Evolutionary conservation across 179 eudicot genomes (phyloP), one percentile per base, ranked within the genome.

Genomic region (Amaranthus tricolor): DNA sequence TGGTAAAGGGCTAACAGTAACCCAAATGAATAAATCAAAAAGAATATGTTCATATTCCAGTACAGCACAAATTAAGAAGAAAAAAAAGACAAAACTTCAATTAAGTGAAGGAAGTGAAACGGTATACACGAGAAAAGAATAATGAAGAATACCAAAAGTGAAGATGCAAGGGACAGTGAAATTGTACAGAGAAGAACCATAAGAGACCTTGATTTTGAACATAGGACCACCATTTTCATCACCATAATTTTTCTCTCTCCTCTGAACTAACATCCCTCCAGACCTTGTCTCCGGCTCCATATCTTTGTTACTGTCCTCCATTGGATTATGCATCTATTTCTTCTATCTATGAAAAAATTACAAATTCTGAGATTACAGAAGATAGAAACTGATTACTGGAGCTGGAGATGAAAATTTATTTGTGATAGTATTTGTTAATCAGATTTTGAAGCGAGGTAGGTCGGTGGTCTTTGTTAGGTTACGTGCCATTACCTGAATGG

Each of bases 261-360:
- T 85, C 62, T 85, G 90, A 16, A 87, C 88, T 44, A 87, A 78
- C 87, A 87, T 81, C 4, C 88, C 90, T 48, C 87, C 82, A 14
- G 90, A 87, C 51, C 88, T 81, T 77, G 82, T 73, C 77, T 85
- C 80, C 87, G 86, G 75, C 73, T 82, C 90, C 9, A 74, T 78
- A 44, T 55, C 75, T 3, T 70, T 64, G 51, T 72, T 74, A 17
- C 7, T 72, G 12, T 73, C 76, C 9, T 12, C 54, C 5, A 14
- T 24, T 74, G 68, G 76, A 43, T 77, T 81, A 31, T 31, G 40
- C 84, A 81, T 81, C 66, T 72, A 11, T 52, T 0, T 48, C 7
- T 9, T 58, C 10, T 51, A 9, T 59, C 24, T 24, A 4, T 65
- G 40, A 9, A 8, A 44, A 24, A 15, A 11, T 66, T 15, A 9